phyloP scores from a whole-genome alignment of 768 basidiomycete genomes.

The Inosperma sp. region DNA sequence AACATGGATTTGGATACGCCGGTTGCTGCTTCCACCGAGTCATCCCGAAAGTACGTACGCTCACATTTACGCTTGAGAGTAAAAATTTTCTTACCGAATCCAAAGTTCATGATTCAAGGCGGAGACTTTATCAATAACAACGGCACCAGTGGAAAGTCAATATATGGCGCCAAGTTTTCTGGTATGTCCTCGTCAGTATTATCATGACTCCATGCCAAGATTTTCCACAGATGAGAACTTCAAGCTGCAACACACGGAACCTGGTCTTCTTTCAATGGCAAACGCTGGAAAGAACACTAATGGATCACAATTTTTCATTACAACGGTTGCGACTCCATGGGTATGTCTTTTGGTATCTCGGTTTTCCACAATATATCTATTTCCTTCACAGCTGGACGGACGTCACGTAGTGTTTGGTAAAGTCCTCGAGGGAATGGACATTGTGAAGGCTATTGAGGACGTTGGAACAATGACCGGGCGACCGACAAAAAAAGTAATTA shows the following conservation, averaged over 20 bases:
- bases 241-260: slow-evolving; percentile 64
- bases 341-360: too few relatives aligned
- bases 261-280: slow-evolving; percentile 71
- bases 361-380: slow-evolving; percentile 88
- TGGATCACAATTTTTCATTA: too few relatives aligned
- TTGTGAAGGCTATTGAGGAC: too few relatives aligned
- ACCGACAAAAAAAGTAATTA: not conserved
- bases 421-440: not conserved
- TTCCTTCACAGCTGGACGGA: not conserved
- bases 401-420: not conserved
- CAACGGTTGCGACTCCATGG: slow-evolving; percentile 84
- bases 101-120: not conserved
- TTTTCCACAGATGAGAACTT: slow-evolving; percentile 75
- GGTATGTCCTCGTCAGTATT: not conserved
- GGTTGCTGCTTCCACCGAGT: slow-evolving; percentile 74
- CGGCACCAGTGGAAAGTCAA: too few relatives aligned
- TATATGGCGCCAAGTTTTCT: not conserved
- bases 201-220: not conserved
- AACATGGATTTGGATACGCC: slow-evolving; percentile 69
- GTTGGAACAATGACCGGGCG: not conserved
- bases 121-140: too few relatives aligned
- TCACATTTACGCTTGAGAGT: slow-evolving; percentile 90
- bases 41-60: too few relatives aligned
- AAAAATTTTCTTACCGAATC: slow-evolving; percentile 58
- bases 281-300: slow-evolving; percentile 74